Conservation (phyloP, 225 moss, liverwort and hornwort genomes). For the Sphagnum contortum region DNA sequence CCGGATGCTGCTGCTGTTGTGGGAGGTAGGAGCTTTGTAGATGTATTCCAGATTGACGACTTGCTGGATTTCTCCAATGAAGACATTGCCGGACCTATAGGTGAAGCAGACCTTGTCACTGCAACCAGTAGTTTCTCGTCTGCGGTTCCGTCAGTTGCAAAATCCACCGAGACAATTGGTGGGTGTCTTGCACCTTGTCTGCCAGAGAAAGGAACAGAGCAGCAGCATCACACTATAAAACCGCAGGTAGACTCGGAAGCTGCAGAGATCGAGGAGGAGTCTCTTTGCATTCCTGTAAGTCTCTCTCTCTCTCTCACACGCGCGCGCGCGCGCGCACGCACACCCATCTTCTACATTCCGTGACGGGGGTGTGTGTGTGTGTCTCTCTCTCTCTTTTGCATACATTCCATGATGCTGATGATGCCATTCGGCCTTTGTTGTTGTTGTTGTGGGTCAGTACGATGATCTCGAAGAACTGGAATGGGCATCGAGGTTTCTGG, state of each 20-base stretch:
- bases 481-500: slow-evolving; percentile 89
- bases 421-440: no score
- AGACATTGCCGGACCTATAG: slow-evolving; percentile 90
- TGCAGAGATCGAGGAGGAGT: slow-evolving; percentile 23
- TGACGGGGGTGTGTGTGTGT: no score
- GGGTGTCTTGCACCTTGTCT: slow-evolving; percentile 14
- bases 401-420: no score
- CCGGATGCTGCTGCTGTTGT: no score
- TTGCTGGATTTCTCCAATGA: slow-evolving; percentile 90
- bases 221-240: no score
- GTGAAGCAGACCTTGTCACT: slow-evolving; percentile 41
- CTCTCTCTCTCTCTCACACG: neutral
- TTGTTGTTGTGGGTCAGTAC: slow-evolving; percentile 67
- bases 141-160: slow-evolving; percentile 64
- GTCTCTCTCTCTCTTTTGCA: no score
- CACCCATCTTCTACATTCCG: no score
- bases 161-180: slow-evolving; percentile 29
- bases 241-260: slow-evolving; percentile 13
- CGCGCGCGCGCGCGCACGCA: no score
- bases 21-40: no score
- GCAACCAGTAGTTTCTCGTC: no score
- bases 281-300: slow-evolving; percentile 97
- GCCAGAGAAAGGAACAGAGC: no score
- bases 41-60: slow-evolving; percentile 85
- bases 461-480: slow-evolving; percentile 89